Evolutionary conservation across 2,329 filamentous ascomycete species (phyloP), one percentile per base, ranked within the genome.

Genomic region (Neofusicoccum ribis): DNA sequence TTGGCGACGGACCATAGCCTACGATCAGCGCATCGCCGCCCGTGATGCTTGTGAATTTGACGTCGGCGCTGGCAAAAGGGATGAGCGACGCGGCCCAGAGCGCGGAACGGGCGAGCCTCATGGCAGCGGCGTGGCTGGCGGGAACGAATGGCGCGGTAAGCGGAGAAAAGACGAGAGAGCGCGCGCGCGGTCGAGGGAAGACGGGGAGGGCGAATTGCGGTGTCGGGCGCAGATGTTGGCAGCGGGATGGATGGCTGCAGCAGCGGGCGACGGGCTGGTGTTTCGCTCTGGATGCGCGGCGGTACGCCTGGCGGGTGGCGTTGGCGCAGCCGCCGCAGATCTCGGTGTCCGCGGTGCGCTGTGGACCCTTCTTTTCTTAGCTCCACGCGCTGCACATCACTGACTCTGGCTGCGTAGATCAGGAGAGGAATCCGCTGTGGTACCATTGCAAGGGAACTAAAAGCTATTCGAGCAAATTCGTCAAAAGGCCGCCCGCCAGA

Each of bases 1-100:
- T 78, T 9, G 50, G 14, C 81, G 73, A 62, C 81, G 78, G 51
- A 5, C 61, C 61, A 6, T 36, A 20, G 17, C 83, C 85, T 15
- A 79, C 82, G 52, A 81, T 74, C 23, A 87, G 69, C 14, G 79
- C 79, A 17, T 81, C 78, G 54, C 85, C 87, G 23, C 83, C 80
- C 36, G 78, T 75, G 6, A 87, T 86, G 17, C 72, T 75, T 52
- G 80, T 82, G 76, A 89, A 86, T 63, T 83, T 73, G 68, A 87
- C 78, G 69, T 84, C 84, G 63, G 85, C 85, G 66, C 81, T 71
- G 31, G 77, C 81, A 65, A 77, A 71, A n/a, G 79, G 74, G 52
- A 78, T 71, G 44, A 84, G 54, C 12, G 49, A 46, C 44, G 63
- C 37, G 17, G 54, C 50, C 23, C 49, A 60, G 23, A 65, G 54